Percentiles rank a stretch among this genome's conserved stretches.
Conservation (phyloP, 805 yeast genomes). For the Starmerella vitae region DNA sequence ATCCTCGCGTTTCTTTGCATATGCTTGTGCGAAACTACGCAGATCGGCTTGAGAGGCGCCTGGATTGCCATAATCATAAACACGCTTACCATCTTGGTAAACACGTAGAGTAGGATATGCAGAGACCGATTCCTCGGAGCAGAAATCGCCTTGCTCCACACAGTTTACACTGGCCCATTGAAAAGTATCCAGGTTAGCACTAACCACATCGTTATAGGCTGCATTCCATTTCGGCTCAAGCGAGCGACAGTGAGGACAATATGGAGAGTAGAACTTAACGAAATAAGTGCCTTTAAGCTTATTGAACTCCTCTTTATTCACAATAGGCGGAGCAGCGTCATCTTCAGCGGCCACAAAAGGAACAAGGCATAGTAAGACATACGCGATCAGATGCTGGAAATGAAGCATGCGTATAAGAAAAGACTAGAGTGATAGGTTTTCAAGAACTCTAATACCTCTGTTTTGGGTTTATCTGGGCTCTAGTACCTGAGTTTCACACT, state of each 20-base stretch:
- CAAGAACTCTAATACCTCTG: too few species aligned
- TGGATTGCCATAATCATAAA: conserved; percentile 19
- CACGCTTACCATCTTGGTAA: conserved; percentile 32
- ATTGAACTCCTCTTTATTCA: conserved; percentile 15
- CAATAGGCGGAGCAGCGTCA: conserved; percentile 7
- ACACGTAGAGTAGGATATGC: conserved; percentile 62
- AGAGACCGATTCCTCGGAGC: conserved; percentile 47
- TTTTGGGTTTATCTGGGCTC: too few species aligned
- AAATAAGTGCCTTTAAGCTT: conserved; percentile 43
- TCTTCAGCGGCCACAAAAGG: conserved; percentile 3
- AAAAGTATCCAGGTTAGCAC: conserved; percentile 32
- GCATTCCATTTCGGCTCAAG: conserved; percentile 76
- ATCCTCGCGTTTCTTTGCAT: conserved; percentile 7
- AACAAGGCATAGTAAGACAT: neutral
- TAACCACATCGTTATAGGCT: conserved; percentile 38
- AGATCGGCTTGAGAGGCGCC: conserved; percentile 13
- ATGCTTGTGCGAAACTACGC: conserved; percentile 11
- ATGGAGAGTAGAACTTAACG: conserved; percentile 83
- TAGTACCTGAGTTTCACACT: too few species aligned
- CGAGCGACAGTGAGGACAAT: conserved; percentile 66
- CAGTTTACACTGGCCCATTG: conserved; percentile 66
- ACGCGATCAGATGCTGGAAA: neutral
- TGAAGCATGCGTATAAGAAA: too few species aligned
- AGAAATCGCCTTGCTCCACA: conserved; percentile 72
- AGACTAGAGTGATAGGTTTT: too few species aligned